Percentiles rank a stretch among this genome's conserved stretches.
phyloP scores from a whole-genome alignment of 2,329 filamentous ascomycete species.

The Pseudocercospora eumusae region DNA sequence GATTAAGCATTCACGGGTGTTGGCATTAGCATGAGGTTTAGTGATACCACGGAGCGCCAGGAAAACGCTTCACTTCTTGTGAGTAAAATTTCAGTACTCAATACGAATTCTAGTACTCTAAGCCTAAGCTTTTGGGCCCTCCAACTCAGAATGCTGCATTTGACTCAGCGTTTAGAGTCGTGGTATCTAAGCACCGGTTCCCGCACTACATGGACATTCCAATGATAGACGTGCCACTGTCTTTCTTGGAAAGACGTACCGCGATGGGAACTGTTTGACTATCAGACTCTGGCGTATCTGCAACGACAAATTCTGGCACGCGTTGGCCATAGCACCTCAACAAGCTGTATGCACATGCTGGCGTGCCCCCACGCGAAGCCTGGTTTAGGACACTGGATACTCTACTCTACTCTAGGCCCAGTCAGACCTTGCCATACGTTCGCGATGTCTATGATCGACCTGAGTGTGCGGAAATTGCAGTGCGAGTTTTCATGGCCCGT shows the following conservation, averaged over 20 bases:
- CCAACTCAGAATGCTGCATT: background rate
- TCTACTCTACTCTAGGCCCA: too few species aligned
- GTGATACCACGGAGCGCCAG: slow-evolving; percentile 24
- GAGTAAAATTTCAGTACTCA: background rate
- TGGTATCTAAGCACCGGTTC: background rate
- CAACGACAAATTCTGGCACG: background rate
- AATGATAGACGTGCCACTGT: too few species aligned
- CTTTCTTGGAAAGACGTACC: background rate
- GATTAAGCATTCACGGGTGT: slow-evolving; percentile 6
- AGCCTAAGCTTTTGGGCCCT: background rate
- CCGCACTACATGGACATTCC: too few species aligned
- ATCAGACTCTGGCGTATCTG: background rate
- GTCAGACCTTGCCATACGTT: background rate
- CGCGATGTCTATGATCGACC: background rate
- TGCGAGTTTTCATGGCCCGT: background rate
- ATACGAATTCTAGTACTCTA: background rate
- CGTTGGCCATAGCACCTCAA: background rate
- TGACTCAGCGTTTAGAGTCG: background rate
- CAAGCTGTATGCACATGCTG: background rate
- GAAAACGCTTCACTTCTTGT: background rate
- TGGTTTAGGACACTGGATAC: background rate
- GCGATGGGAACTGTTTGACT: background rate
- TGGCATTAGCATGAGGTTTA: slow-evolving; percentile 15
- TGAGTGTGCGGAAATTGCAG: background rate
- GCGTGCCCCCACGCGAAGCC: background rate